Conservation (phyloP, 1,284 basidiomycete species). For the Tausonia pullulans region DNA sequence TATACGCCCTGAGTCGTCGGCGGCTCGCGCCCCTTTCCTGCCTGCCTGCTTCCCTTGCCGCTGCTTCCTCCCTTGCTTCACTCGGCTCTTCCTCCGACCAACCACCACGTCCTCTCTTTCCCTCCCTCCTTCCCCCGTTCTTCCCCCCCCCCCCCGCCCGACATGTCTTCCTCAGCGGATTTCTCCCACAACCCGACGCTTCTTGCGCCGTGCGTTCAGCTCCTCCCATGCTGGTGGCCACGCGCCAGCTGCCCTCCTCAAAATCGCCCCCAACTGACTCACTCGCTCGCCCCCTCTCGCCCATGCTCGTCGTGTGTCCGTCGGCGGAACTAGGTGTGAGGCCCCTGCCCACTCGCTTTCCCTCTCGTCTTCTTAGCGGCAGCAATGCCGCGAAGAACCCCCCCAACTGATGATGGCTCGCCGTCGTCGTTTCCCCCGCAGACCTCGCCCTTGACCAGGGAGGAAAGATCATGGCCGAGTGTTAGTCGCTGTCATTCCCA, state of each 20-base stretch:
- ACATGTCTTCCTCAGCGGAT: conserved; percentile 3
- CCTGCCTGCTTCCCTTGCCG: background rate
- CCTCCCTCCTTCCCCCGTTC: background rate
- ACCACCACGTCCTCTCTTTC: background rate
- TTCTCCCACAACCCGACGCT: conserved; percentile 11
- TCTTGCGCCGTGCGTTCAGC: conserved; percentile 10
- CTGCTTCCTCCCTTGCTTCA: background rate
- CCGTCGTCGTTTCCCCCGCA: background rate
- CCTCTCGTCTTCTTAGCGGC: too few species aligned
- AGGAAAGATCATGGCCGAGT: conserved; percentile 15
- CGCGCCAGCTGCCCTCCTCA: too few species aligned
- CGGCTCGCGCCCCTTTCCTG: too few species aligned
- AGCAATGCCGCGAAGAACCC: too few species aligned
- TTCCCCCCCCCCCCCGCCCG: background rate
- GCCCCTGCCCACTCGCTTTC: too few species aligned
- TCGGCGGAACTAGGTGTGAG: too few species aligned
- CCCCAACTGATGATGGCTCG: too few species aligned
- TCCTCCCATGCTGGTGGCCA: background rate
- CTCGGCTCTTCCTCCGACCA: background rate
- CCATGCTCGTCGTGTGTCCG: too few species aligned
- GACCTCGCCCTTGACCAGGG: background rate
- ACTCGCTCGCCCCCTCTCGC: too few species aligned
- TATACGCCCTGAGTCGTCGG: too few species aligned
- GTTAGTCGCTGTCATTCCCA: background rate
- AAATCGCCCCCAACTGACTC: too few species aligned